These are phyloP conservation scores for Bretschneidera sinensis DNA, from an alignment of 345 rosid genomes.

Conservation along the genomic window DNA sequence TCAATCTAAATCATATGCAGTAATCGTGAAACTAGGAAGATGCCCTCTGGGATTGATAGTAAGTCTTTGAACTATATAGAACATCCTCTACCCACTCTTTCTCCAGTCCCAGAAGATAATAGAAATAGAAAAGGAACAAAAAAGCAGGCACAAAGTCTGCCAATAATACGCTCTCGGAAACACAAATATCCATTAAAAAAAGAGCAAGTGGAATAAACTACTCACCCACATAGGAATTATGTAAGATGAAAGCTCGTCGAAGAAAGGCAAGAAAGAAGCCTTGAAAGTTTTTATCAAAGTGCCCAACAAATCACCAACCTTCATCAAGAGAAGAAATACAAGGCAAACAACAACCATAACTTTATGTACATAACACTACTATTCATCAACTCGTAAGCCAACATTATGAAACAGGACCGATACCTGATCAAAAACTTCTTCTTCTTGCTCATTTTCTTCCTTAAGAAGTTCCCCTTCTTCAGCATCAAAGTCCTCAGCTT, in stretches of 20 bases:
- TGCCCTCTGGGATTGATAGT: too few species aligned
- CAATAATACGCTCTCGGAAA: background rate
- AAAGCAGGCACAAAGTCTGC: background rate
- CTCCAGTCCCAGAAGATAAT: background rate
- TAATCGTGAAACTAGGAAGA: too few species aligned
- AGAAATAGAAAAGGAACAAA: background rate
- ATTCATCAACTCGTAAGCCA: slow-evolving; percentile 2
- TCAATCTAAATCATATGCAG: too few species aligned
- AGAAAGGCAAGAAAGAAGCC: slow-evolving; percentile 54
- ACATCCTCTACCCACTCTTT: background rate
- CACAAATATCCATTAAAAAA: slow-evolving; percentile 1
- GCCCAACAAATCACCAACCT: slow-evolving; percentile 76
- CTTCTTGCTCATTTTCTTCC: slow-evolving; percentile 76
- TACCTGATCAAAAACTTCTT: slow-evolving; percentile 69
- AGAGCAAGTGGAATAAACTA: slow-evolving; percentile 7
- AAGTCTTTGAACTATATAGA: too few species aligned
- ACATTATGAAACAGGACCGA: background rate
- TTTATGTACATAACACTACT: background rate
- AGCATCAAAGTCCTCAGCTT: too few species aligned
- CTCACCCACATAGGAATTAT: slow-evolving; percentile 80
- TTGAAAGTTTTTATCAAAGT: slow-evolving; percentile 60
- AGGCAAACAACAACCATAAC: slow-evolving; percentile 9
- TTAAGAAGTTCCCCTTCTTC: slow-evolving; percentile 62
- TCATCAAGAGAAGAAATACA: slow-evolving; percentile 17
- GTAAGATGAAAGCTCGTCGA: slow-evolving; percentile 60